Evolutionary conservation across 345 rosid genomes (phyloP).

Genomic region (Eucalyptus tenuipes): DNA sequence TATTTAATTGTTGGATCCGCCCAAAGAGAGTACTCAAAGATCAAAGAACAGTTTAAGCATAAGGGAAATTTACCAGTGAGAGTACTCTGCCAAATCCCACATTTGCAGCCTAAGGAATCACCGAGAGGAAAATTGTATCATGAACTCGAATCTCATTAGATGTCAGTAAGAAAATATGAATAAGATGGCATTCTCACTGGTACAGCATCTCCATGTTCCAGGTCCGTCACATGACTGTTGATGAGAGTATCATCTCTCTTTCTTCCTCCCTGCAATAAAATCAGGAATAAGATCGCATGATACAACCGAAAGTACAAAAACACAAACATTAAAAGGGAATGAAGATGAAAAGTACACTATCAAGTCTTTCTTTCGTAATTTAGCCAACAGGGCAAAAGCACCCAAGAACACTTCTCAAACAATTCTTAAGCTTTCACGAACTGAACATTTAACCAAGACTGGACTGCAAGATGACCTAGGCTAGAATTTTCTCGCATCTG

Average conservation of each 20-base stretch:
- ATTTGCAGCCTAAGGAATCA: constrained; percentile 44
- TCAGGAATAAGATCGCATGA: background rate
- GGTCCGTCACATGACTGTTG: constrained; percentile 17
- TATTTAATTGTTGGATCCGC: background rate
- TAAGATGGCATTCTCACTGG: constrained; percentile 20
- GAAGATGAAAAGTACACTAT: background rate
- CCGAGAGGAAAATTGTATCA: background rate
- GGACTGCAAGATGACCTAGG: background rate
- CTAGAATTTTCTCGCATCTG: background rate
- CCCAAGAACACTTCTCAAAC: background rate
- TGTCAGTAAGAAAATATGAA: background rate
- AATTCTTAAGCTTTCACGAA: background rate
- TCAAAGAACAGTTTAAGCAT: constrained; percentile 1
- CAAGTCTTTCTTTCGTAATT: background rate
- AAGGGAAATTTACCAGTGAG: constrained; percentile 29
- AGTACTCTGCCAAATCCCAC: constrained; percentile 64
- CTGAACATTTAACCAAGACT: background rate
- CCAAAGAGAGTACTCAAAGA: background rate
- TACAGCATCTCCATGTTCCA: constrained; percentile 50
- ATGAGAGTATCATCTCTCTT: constrained; percentile 4
- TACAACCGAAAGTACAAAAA: background rate
- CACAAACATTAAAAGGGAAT: background rate
- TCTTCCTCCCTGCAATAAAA: constrained; percentile 7
- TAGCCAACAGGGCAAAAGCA: background rate
- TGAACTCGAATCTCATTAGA: background rate